These are phyloP conservation scores for Colletotrichum echinochloae DNA, from an alignment of 2,329 filamentous ascomycete species.

Conservation along the genomic window DNA sequence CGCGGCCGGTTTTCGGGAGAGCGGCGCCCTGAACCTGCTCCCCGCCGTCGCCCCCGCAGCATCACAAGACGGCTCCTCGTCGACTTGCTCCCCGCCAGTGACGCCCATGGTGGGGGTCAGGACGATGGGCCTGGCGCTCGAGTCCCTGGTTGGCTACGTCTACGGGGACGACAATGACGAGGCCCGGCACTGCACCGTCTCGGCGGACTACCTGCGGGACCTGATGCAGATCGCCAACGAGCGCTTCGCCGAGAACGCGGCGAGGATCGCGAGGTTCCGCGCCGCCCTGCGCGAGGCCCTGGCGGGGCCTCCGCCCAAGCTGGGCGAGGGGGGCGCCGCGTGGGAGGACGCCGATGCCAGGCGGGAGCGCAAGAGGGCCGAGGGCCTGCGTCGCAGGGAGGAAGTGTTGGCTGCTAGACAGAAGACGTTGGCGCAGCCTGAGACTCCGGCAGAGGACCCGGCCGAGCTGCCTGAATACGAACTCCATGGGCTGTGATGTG, in stretches of 20 bases:
- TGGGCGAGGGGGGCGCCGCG: slow-evolving; percentile 49
- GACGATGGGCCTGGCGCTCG: slow-evolving; percentile 83
- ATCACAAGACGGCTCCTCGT: slow-evolving; percentile 48
- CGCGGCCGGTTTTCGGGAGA: slow-evolving; percentile 89
- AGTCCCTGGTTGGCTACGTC: slow-evolving; percentile 79
- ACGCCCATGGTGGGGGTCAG: slow-evolving; percentile 86
- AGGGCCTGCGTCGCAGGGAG: slow-evolving; percentile 67
- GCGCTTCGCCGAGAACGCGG: slow-evolving; percentile 76
- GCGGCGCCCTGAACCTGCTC: slow-evolving; percentile 79
- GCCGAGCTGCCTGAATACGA: slow-evolving; percentile 22
- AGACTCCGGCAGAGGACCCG: not conserved
- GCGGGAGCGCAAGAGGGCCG: slow-evolving; percentile 67
- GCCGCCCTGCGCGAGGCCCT: slow-evolving; percentile 58
- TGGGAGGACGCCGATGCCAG: slow-evolving; percentile 68
- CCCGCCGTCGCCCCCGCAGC: slow-evolving; percentile 46
- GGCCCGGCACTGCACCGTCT: slow-evolving; percentile 64
- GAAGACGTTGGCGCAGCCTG: not conserved
- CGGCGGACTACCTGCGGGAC: slow-evolving; percentile 73
- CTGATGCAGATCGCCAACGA: slow-evolving; percentile 80
- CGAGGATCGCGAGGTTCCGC: slow-evolving; percentile 75
- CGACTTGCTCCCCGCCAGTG: slow-evolving; percentile 25
- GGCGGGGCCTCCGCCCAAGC: slow-evolving; percentile 43
- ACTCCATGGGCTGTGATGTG: slow-evolving; percentile 27
- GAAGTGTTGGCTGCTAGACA: slow-evolving; percentile 49
- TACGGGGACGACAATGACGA: slow-evolving; percentile 46